phyloP scores from a whole-genome alignment of 768 basidiomycete species.

The Rhizopogon vinicolor region DNA sequence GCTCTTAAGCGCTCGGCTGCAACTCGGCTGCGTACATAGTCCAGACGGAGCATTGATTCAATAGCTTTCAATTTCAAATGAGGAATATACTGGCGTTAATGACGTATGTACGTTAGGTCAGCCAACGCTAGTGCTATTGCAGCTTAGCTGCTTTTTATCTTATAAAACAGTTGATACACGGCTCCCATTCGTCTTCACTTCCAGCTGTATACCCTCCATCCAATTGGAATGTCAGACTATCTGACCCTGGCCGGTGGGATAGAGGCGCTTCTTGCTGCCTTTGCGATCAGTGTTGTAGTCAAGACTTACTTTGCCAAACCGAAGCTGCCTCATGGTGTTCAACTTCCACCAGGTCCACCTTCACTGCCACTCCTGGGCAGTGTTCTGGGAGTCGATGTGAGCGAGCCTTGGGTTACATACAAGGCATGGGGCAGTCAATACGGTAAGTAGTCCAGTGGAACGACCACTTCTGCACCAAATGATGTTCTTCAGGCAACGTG shows the following conservation, averaged over 20 bases:
- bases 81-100: no score
- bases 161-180: no score
- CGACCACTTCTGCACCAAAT: not conserved
- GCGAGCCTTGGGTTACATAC: not conserved
- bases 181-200: no score
- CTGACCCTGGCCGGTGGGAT: not conserved
- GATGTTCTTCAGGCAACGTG: slow-evolving; percentile 3
- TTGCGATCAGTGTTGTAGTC: not conserved
- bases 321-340: not conserved
- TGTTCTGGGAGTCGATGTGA: not conserved
- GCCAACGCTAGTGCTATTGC: no score
- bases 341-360: not conserved
- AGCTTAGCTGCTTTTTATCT: no score
- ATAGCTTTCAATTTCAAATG: no score
- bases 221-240: no score
- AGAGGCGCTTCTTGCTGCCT: not conserved
- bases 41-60: no score
- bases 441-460: not conserved
- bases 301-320: not conserved
- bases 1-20: no score
- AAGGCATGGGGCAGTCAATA: not conserved
- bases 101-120: no score
- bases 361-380: not conserved
- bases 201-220: no score
- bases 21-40: no score